Evolutionary conservation across 1,139 yeast species (phyloP).

Genomic region (Geotrichum restrictum): DNA sequence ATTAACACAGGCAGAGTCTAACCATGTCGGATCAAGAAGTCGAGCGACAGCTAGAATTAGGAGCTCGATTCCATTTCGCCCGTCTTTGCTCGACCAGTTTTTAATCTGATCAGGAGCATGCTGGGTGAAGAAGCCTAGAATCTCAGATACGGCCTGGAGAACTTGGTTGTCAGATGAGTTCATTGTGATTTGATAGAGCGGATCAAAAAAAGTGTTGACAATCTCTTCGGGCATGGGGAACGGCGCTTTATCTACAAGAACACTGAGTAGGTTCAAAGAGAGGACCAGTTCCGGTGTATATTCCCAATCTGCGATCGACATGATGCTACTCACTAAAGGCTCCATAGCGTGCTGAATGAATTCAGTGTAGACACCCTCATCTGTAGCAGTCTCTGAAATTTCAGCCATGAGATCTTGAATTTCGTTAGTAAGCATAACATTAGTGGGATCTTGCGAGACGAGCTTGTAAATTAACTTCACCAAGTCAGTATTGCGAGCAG

Average conservation of each 20-base stretch:
- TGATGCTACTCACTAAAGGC: constrained; percentile 43
- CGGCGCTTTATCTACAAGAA: constrained; percentile 50
- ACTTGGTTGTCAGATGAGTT: constrained; percentile 71
- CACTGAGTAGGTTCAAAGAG: constrained; percentile 61
- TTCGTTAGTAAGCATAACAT: constrained; percentile 57
- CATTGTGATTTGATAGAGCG: constrained; percentile 50
- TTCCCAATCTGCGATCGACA: constrained; percentile 29
- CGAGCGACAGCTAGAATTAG: constrained; percentile 25
- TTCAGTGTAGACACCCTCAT: constrained; percentile 40
- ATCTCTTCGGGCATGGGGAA: constrained; percentile 48
- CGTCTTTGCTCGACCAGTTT: constrained; percentile 40
- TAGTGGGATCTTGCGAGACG: constrained; percentile 71
- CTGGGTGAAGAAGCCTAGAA: constrained; percentile 59
- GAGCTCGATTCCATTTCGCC: constrained; percentile 50
- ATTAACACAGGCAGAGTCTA: constrained; percentile 77
- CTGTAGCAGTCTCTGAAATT: constrained; percentile 49
- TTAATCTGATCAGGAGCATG: constrained; percentile 48
- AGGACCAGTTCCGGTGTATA: constrained; percentile 54
- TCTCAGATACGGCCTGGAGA: constrained; percentile 73
- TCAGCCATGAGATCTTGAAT: constrained; percentile 62
- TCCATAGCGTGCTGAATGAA: constrained; percentile 54
- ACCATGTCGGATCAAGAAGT: constrained; percentile 64
- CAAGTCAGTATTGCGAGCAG: constrained; percentile 42
- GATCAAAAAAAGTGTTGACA: constrained; percentile 50
- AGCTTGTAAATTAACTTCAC: constrained; percentile 58